Base-by-base conservation (phyloP, 2,329 filamentous ascomycete genomes). In the Aspergillus cejpii region DNA sequence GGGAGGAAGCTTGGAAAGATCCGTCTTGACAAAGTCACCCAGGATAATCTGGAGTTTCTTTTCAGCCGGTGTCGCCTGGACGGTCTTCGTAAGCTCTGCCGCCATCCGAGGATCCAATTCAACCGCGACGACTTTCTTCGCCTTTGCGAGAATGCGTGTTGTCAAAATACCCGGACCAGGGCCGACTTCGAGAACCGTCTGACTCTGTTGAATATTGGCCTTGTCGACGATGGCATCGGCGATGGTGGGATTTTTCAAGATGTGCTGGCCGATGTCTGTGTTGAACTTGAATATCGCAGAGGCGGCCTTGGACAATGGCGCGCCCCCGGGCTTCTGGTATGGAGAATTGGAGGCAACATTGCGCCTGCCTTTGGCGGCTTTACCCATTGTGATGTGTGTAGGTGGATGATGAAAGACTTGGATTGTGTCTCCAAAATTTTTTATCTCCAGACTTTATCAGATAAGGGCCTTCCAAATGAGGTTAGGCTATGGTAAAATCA, bases 81-180 rank as follows among this genome's bases (percentile, higher is more conserved):
- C 90, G 59, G 91, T 85, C 70, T 94, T 90, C 37, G 87, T 92
- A 51, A 96, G 79, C 71, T 97, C 92, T 47, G 91, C 91, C 10
- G 88, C 89, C 92, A 97, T 97, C 61, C 92, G 79, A 15, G 92
- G 90, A 70, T 98, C 92, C 65, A 96, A 78, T 72, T 98, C 92
- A 40, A 96, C 87, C 3, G 87, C 86, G 40, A 90, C 86, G 43
- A 82, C 79, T 48, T 86, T 87, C 67, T 89, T 90, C 17, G 87
- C 88, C 52, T 87, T 85, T 59, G 92, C 87, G 20, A 97, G 73
- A 49, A 97, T 96, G 47, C 87, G 79, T 20, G 92, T 84, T 0
- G 91, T 97, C 56, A 97, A 67, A 65, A 92, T 94, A 52, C 89
- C 88, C 1, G 87, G 91, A 60, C 89, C 89, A 5, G 90, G 88